Conservation (phyloP, 192 early-diverging fungal genomes). For the Umbelopsis isabellina region DNA sequence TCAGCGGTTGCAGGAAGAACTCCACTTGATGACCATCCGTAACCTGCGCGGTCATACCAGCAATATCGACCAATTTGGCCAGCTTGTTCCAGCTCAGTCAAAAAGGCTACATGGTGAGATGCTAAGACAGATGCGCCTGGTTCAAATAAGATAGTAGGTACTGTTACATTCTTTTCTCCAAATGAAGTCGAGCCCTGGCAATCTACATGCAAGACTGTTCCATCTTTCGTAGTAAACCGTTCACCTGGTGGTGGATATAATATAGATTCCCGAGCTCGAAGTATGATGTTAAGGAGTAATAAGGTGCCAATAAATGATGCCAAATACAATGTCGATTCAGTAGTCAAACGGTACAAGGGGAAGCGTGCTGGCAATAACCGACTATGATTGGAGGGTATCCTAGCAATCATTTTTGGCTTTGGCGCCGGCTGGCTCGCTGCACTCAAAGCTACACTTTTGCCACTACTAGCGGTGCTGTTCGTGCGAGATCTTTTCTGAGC, state of each 20-base stretch:
- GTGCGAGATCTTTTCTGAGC: background rate
- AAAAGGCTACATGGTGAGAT: background rate
- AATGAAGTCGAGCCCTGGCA: slow-evolving; percentile 13
- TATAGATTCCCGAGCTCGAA: slow-evolving; percentile 15
- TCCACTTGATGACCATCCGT: slow-evolving; percentile 21
- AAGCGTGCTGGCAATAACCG: background rate
- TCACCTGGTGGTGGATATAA: slow-evolving; percentile 12
- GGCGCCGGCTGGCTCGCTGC: background rate
- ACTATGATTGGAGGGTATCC: slow-evolving; percentile 17
- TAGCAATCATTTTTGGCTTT: slow-evolving; percentile 6
- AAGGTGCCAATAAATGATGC: background rate
- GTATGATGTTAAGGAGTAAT: background rate
- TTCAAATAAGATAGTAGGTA: slow-evolving; percentile 14
- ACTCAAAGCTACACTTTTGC: background rate
- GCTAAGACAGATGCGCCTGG: slow-evolving; percentile 18
- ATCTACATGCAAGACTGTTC: background rate
- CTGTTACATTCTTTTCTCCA: background rate
- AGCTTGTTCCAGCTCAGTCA: background rate
- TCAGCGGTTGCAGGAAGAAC: slow-evolving; percentile 14
- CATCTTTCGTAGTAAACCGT: background rate
- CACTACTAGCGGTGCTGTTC: background rate
- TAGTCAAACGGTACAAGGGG: background rate
- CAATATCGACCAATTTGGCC: slow-evolving; percentile 25
- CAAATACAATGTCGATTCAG: slow-evolving; percentile 19
- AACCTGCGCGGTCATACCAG: slow-evolving; percentile 23